Evolutionary conservation across 768 basidiomycete genomes (phyloP).

Genomic region (Mycena vulgaris): DNA sequence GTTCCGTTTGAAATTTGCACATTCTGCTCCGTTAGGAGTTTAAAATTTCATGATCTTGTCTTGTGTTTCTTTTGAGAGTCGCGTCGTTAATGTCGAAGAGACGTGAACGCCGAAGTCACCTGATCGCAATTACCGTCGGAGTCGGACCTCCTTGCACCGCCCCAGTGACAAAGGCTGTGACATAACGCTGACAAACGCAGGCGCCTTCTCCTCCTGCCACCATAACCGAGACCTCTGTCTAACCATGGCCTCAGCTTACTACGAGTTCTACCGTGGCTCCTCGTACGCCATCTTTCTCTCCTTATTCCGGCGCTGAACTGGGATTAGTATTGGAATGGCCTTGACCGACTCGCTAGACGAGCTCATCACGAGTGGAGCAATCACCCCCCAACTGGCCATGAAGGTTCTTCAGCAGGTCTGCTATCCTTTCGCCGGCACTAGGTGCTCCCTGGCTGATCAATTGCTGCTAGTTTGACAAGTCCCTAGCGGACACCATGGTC

Average conservation of each 20-base stretch:
- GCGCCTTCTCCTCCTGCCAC: neutral
- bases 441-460: slow-evolving; percentile 2
- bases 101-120: neutral
- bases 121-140: slow-evolving; percentile 7
- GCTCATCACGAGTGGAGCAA: slow-evolving; percentile 95
- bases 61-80: neutral
- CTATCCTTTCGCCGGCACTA: neutral
- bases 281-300: slow-evolving; percentile 70
- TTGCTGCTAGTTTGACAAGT: slow-evolving; percentile 90
- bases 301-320: slow-evolving; percentile 13
- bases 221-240: neutral
- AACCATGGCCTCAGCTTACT: slow-evolving; percentile 83
- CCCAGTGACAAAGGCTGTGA: neutral
- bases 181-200: neutral
- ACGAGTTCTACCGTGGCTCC: slow-evolving; percentile 93
- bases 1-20: no score
- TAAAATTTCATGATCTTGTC: no score
- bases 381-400: slow-evolving; percentile 98
- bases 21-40: no score
- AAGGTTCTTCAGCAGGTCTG: slow-evolving; percentile 96
- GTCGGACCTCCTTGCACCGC: neutral
- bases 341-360: slow-evolving; percentile 98
- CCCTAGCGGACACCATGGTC: slow-evolving; percentile 91
- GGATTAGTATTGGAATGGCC: slow-evolving; percentile 93
- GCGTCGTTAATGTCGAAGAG: no score